phyloP scores from a whole-genome alignment of 2,329 filamentous ascomycete genomes.

The Scedosporium dehoogii region DNA sequence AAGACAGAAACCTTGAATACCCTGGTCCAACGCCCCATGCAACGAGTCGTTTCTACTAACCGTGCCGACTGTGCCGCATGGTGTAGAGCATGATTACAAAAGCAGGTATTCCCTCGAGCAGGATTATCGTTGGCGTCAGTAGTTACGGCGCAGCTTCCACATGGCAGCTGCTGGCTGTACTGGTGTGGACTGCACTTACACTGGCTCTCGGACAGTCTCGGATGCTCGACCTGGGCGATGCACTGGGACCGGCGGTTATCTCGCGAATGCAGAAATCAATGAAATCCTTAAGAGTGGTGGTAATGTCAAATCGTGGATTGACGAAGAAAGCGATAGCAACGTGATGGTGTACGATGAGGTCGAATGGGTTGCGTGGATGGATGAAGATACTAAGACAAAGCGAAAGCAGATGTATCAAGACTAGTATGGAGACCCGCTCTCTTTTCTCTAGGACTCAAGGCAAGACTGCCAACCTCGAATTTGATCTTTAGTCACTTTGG shows the following conservation, averaged over 20 bases:
- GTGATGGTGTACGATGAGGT: slow-evolving; percentile 14
- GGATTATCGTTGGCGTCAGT: slow-evolving; percentile 20
- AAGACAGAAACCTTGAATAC: slow-evolving; percentile 21
- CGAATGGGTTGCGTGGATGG: slow-evolving; percentile 16
- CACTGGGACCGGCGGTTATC: slow-evolving; percentile 20
- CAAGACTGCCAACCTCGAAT: slow-evolving; percentile 11
- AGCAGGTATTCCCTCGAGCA: slow-evolving; percentile 19
- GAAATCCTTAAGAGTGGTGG: slow-evolving; percentile 1
- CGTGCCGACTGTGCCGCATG: neutral
- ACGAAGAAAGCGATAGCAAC: slow-evolving; percentile 6
- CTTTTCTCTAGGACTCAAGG: no score
- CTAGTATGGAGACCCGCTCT: neutral
- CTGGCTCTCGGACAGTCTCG: slow-evolving; percentile 12
- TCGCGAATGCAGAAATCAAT: slow-evolving; percentile 20
- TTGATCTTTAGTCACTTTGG: slow-evolving; percentile 13
- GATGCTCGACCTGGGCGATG: slow-evolving; percentile 16
- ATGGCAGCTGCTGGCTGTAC: slow-evolving; percentile 20
- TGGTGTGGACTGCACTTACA: slow-evolving; percentile 16
- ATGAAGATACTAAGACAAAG: neutral
- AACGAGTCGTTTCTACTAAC: neutral
- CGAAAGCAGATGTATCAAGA: neutral
- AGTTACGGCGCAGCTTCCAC: slow-evolving; percentile 23
- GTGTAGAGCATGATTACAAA: slow-evolving; percentile 18
- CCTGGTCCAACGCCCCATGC: slow-evolving; percentile 14
- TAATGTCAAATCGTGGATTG: neutral